phyloP scores from a whole-genome alignment of 345 rosid species.

The Lumnitzera littorea region DNA sequence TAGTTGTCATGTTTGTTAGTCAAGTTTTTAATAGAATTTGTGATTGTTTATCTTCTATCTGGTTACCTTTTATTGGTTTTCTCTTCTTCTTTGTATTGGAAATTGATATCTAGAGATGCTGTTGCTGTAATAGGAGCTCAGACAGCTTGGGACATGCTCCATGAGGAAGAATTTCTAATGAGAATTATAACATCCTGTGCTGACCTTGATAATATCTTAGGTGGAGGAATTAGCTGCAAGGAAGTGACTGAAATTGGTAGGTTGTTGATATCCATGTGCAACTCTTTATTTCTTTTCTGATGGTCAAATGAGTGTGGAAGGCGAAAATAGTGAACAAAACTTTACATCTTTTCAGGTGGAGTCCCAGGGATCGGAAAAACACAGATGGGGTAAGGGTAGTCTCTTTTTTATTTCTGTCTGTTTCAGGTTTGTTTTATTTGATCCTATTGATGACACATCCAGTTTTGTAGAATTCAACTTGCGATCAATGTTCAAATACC shows the following conservation, averaged over 20 bases:
- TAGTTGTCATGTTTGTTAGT: no score
- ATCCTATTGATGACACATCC: slow-evolving; percentile 7
- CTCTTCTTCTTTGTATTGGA: neutral
- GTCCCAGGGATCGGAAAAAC: slow-evolving; percentile 96
- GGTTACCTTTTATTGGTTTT: neutral
- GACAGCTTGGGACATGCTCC: slow-evolving; percentile 92
- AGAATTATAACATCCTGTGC: slow-evolving; percentile 76
- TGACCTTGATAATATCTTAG: slow-evolving; percentile 70
- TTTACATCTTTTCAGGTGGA: slow-evolving; percentile 40
- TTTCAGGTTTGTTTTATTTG: neutral
- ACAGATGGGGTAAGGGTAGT: slow-evolving; percentile 64
- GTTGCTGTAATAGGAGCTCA: slow-evolving; percentile 43
- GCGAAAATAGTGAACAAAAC: neutral
- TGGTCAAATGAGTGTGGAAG: neutral
- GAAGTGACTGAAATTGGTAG: slow-evolving; percentile 94
- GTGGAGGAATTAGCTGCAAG: slow-evolving; percentile 85
- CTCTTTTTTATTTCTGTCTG: slow-evolving; percentile 10
- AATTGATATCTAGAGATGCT: neutral
- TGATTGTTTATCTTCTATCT: neutral
- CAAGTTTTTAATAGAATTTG: no score
- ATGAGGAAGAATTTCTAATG: slow-evolving; percentile 52
- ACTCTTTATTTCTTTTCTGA: neutral
- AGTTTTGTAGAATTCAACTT: slow-evolving; percentile 70
- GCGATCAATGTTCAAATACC: slow-evolving; percentile 95
- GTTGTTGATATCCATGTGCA: slow-evolving; percentile 7